Conservation (phyloP, 2,329 filamentous ascomycete species). For the Trichoderma aggressivum region DNA sequence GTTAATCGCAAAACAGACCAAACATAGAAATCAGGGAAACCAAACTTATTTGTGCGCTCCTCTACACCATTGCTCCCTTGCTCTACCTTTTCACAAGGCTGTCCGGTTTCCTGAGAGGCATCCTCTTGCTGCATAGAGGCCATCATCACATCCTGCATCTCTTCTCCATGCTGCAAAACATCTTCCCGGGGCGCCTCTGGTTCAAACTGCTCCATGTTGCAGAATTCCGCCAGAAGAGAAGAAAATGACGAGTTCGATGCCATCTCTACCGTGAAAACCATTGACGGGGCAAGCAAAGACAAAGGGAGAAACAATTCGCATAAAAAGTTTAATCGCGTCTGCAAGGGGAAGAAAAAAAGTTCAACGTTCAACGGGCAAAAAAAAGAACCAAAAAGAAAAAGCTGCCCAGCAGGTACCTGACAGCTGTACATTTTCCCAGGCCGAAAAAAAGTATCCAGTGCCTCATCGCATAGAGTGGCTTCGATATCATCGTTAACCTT, state of each 20-base stretch:
- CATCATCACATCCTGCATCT: fast-evolving
- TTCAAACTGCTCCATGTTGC: no score
- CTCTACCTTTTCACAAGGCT: not conserved
- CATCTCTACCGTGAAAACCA: no score
- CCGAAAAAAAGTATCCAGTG: not conserved
- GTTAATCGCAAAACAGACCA: not conserved
- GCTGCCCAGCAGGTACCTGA: no score
- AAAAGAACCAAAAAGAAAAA: not conserved
- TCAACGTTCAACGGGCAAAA: not conserved
- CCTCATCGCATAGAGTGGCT: not conserved
- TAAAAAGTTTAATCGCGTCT: not conserved
- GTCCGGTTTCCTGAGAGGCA: not conserved
- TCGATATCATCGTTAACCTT: not conserved
- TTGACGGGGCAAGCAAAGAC: no score
- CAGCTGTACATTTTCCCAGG: not conserved
- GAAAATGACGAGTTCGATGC: no score
- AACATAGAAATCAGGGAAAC: not conserved
- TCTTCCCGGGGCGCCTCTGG: no score
- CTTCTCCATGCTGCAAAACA: not conserved
- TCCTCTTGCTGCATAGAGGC: not conserved
- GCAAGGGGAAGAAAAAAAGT: not conserved
- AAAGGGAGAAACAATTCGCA: no score
- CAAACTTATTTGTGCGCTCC: not conserved
- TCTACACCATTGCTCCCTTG: not conserved
- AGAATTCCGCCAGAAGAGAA: no score